These are phyloP conservation scores for Penicillium waksmanii DNA, from an alignment of 495 filamentous ascomycete species.

Conservation along the genomic window DNA sequence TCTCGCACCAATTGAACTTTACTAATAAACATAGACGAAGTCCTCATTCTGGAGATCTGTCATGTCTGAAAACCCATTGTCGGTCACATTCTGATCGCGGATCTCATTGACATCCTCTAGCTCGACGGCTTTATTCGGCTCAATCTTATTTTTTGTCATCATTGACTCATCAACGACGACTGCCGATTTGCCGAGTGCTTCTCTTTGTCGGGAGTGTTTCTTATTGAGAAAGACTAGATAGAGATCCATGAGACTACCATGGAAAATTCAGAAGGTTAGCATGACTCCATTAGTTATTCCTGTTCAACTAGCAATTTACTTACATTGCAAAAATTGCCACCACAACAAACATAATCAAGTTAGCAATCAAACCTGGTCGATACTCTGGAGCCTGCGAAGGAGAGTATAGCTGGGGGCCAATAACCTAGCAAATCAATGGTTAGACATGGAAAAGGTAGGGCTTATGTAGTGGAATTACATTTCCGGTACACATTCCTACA, in stretches of 20 bases:
- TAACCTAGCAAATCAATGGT: not conserved
- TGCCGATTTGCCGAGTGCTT: conserved; percentile 35
- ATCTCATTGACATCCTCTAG: conserved; percentile 23
- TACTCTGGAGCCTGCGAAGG: conserved; percentile 28
- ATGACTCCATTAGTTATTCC: no score
- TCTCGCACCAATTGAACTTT: not conserved
- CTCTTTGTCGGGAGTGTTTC: conserved; percentile 46
- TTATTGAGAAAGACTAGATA: conserved; percentile 54
- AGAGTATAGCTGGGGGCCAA: conserved; percentile 32
- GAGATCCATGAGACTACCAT: conserved; percentile 25
- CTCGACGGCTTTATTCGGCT: conserved; percentile 21
- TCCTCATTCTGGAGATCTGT: conserved; percentile 36
- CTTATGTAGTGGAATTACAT: conserved; percentile 11
- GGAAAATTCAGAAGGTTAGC: not conserved
- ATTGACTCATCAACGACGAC: conserved; percentile 28
- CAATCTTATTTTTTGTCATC: conserved; percentile 16
- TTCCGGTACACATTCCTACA: conserved; percentile 31
- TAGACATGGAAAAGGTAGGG: not conserved
- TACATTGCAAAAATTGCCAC: conserved; percentile 28
- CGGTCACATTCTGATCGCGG: not conserved
- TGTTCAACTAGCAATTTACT: not conserved
- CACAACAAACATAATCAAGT: conserved; percentile 29
- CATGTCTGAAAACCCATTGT: conserved; percentile 31
- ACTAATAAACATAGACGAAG: conserved; percentile 34
- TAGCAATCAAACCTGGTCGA: conserved; percentile 31